phyloP scores from a whole-genome alignment of 2,329 filamentous ascomycete genomes.

The Aspergillus sp. region DNA sequence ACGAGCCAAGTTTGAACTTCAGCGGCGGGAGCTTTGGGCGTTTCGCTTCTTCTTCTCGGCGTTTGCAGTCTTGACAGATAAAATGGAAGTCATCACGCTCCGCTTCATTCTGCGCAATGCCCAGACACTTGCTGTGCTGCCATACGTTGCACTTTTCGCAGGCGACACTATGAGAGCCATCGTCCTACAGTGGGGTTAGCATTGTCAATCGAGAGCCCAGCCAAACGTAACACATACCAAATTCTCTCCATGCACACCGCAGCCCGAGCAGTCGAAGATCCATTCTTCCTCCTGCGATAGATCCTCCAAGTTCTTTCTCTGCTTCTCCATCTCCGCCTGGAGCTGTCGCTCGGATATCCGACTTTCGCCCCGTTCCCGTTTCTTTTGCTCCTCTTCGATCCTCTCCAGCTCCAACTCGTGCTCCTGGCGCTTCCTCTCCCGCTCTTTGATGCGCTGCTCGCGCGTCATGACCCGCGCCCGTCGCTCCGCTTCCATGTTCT shows the following conservation, averaged over 20 bases:
- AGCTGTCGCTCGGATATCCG: constrained; percentile 75
- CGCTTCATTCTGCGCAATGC: constrained; percentile 72
- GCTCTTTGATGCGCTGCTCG: constrained; percentile 80
- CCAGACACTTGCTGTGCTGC: constrained; percentile 93
- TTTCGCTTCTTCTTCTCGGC: constrained; percentile 61
- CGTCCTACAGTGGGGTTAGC: constrained; percentile 57
- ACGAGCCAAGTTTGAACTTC: constrained; percentile 55
- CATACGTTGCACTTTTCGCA: constrained; percentile 94
- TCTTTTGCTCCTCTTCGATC: constrained; percentile 72
- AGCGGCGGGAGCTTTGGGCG: constrained; percentile 61
- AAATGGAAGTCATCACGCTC: constrained; percentile 86
- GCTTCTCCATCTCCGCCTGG: constrained; percentile 78
- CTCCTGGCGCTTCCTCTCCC: constrained; percentile 76
- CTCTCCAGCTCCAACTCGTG: constrained; percentile 81
- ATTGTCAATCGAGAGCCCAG: neutral
- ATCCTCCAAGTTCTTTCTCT: constrained; percentile 70
- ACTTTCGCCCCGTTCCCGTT: constrained; percentile 52
- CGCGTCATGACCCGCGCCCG: constrained; percentile 78
- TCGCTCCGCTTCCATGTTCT: constrained; percentile 69
- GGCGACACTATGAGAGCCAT: constrained; percentile 88
- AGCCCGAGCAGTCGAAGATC: constrained; percentile 89
- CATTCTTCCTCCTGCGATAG: constrained; percentile 78
- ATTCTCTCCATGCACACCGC: constrained; percentile 84
- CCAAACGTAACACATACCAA: constrained; percentile 43
- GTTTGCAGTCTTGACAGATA: constrained; percentile 74